These are phyloP conservation scores for Piromyces finnis DNA, from an alignment of 192 early-diverging fungal species.

Conservation along the genomic window DNA sequence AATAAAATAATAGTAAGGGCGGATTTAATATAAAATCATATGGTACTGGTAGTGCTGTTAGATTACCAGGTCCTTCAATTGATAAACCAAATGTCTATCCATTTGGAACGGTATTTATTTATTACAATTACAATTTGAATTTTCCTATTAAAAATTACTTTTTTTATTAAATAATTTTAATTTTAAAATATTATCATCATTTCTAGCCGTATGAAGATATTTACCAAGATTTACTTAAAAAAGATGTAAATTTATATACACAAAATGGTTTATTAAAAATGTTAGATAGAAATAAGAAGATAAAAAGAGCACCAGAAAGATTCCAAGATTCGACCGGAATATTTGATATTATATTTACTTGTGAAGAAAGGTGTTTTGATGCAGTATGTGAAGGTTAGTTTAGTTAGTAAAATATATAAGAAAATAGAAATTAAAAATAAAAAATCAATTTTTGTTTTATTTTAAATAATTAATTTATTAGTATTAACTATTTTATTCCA, in stretches of 20 bases:
- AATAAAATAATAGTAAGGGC: no score
- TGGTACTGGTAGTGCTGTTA: conserved; percentile 78
- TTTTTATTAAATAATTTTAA: no score
- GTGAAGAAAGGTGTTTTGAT: conserved; percentile 90
- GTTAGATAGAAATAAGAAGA: conserved; percentile 86
- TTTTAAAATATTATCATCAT: no score
- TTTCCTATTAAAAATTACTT: no score
- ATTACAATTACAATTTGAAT: no score
- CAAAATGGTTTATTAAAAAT: conserved; percentile 74
- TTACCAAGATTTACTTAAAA: conserved; percentile 45
- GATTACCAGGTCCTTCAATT: conserved; percentile 70
- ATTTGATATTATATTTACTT: conserved; percentile 89
- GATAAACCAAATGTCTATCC: conserved; percentile 78
- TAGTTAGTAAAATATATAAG: no score
- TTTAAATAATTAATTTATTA: no score
- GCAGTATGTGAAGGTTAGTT: conserved; percentile 69
- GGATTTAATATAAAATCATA: conserved; percentile 73
- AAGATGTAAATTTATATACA: conserved; percentile 32
- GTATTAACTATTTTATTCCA: no score
- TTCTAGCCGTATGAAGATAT: conserved; percentile 63
- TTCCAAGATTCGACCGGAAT: conserved; percentile 56
- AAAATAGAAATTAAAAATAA: no score
- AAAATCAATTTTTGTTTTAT: no score
- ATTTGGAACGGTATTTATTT: conserved; percentile 59
- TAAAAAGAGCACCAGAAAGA: conserved; percentile 74